Conservation (phyloP, 257 asterid genomes). For the Fraxinus americana region DNA sequence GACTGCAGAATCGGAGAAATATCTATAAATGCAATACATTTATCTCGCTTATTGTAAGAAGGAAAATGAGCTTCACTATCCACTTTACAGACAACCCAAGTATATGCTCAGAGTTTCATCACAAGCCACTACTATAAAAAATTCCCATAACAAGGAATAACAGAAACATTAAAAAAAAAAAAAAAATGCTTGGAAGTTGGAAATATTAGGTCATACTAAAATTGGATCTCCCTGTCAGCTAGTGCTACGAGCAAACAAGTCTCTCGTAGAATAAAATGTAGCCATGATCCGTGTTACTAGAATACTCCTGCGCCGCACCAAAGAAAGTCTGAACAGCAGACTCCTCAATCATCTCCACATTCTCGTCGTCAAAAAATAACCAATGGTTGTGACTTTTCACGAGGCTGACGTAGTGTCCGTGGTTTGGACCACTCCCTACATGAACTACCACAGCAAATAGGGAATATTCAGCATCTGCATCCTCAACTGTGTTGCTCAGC, state of each 20-base stretch:
- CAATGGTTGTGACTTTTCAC: slow-evolving; percentile 91
- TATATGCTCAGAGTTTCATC: slow-evolving; percentile 21
- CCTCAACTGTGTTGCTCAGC: slow-evolving; percentile 82
- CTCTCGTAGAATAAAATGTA: slow-evolving; percentile 82
- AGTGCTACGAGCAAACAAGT: slow-evolving; percentile 38
- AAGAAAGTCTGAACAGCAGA: slow-evolving; percentile 86
- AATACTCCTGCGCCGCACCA: slow-evolving; percentile 85
- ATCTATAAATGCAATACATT: slow-evolving; percentile 16
- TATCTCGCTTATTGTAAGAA: slow-evolving; percentile 25
- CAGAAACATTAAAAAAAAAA: neutral
- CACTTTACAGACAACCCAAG: slow-evolving; percentile 33
- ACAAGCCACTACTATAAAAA: slow-evolving; percentile 22
- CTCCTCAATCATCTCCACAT: slow-evolving; percentile 87
- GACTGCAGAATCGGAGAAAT: slow-evolving; percentile 14
- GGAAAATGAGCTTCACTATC: slow-evolving; percentile 25
- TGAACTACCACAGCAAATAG: slow-evolving; percentile 80
- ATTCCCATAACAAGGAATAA: slow-evolving; percentile 30
- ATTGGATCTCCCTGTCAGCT: slow-evolving; percentile 36
- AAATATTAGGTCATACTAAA: slow-evolving; percentile 20
- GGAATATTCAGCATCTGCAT: slow-evolving; percentile 79
- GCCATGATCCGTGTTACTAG: slow-evolving; percentile 82
- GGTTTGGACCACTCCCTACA: slow-evolving; percentile 89
- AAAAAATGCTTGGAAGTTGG: slow-evolving; percentile 37
- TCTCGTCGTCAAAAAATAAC: slow-evolving; percentile 82
- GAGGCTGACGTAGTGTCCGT: slow-evolving; percentile 87